Conservation (phyloP, 768 basidiomycete species). For the Suillus discolor region DNA sequence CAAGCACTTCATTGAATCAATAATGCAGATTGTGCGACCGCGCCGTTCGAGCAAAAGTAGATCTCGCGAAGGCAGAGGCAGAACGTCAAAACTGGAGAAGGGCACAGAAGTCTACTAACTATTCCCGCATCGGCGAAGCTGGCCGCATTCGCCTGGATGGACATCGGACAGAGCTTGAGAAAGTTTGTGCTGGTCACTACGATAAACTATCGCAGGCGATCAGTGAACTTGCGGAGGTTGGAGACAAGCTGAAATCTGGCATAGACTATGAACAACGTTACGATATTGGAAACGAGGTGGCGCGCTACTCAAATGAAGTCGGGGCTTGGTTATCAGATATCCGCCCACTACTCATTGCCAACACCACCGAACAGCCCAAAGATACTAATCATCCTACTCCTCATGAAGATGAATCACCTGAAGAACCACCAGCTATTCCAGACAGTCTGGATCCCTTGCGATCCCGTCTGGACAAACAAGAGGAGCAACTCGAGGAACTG, state of each 20-base stretch:
- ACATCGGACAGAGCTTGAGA: conserved; percentile 30
- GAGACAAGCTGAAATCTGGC: conserved; percentile 24
- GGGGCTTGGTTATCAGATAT: conserved; percentile 27
- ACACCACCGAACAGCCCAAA: conserved; percentile 14
- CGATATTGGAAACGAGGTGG: conserved; percentile 22
- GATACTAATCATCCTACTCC: conserved; percentile 2
- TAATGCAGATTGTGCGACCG: conserved; percentile 31
- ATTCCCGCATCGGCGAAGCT: conserved; percentile 32
- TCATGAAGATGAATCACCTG: neutral
- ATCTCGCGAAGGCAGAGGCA: conserved; percentile 30
- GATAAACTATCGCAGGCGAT: conserved; percentile 29
- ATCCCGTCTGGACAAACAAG: conserved; percentile 24
- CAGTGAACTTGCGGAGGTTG: conserved; percentile 23
- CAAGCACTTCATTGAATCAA: neutral
- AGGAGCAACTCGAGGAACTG: conserved; percentile 33
- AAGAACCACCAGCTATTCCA: neutral
- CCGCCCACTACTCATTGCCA: conserved; percentile 26
- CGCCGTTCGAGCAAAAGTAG: conserved; percentile 28
- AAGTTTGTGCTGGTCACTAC: conserved; percentile 22
- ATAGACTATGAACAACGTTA: conserved; percentile 33
- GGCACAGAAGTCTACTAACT: conserved; percentile 32
- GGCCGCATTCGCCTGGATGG: conserved; percentile 32
- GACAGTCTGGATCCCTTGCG: conserved; percentile 16
- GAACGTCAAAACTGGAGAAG: conserved; percentile 32
- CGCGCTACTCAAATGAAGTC: conserved; percentile 26